A percentile compares a stretch with the other conserved stretches of the same genome.
phyloP scores from a whole-genome alignment of 345 rosid genomes.

The Litchi chinensis region DNA sequence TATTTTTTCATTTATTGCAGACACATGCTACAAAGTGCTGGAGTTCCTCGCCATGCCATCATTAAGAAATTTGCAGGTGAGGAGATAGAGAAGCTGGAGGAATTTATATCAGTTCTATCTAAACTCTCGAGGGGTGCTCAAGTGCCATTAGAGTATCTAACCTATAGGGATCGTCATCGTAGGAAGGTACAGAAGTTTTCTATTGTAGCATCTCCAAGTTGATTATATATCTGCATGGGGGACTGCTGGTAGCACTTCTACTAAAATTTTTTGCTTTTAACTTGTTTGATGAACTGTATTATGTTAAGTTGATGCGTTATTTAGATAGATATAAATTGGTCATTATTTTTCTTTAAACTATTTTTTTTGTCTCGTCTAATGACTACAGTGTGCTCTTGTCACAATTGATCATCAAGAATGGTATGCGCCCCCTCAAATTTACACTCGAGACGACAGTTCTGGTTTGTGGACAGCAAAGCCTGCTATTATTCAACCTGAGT shows the following conservation, averaged over 20 bases:
- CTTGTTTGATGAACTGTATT: too few species aligned
- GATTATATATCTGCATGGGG: not conserved
- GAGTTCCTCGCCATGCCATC: conserved; percentile 94
- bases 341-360: too few species aligned
- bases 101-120: conserved; percentile 64
- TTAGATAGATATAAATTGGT: too few species aligned
- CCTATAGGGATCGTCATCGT: conserved; percentile 83
- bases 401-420: conserved; percentile 96
- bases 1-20: conserved; percentile 43
- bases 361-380: conserved; percentile 2
- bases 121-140: conserved; percentile 79
- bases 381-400: conserved; percentile 81
- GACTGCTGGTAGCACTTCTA: not conserved
- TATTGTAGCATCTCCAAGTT: not conserved
- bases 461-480: conserved; percentile 84
- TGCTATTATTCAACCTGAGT: conserved; percentile 49
- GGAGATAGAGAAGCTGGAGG: conserved; percentile 71
- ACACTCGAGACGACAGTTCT: conserved; percentile 81
- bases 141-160: conserved; percentile 88
- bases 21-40: conserved; percentile 91
- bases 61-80: conserved; percentile 86
- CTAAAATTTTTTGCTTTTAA: not conserved
- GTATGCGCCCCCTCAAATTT: conserved; percentile 91
- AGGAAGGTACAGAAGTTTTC: conserved; percentile 61
- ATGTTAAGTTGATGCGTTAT: too few species aligned